phyloP scores from a whole-genome alignment of 192 early-diverging fungal genomes.

The Coemansia aciculifera region DNA sequence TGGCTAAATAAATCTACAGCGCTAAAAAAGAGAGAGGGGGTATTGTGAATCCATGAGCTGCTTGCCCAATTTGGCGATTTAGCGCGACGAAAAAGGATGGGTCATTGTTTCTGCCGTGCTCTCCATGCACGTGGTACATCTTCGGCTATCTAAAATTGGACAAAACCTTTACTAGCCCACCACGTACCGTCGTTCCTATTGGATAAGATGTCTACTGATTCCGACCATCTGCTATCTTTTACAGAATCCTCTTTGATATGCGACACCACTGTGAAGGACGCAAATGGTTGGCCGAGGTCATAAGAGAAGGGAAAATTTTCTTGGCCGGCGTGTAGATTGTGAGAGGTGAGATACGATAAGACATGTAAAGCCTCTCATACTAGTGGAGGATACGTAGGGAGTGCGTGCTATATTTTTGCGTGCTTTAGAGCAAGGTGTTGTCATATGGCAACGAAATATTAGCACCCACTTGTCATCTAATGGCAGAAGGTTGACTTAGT shows the following conservation, averaged over 20 bases:
- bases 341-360: background rate
- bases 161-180: background rate
- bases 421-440: background rate
- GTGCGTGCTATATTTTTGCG: too few relatives aligned
- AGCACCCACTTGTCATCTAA: background rate
- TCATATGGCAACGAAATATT: background rate
- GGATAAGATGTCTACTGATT: background rate
- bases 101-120: background rate
- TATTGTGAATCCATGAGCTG: background rate
- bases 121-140: too few relatives aligned
- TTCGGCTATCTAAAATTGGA: background rate
- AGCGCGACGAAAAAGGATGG: background rate
- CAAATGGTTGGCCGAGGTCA: background rate
- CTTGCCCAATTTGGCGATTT: background rate
- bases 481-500: background rate
- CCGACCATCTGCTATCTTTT: background rate
- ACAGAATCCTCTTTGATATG: background rate
- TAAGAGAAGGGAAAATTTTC: background rate
- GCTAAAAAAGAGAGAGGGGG: background rate
- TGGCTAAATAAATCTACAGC: too few relatives aligned
- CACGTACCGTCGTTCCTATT: background rate
- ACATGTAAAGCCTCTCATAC: background rate
- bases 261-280: background rate
- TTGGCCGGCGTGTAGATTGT: background rate
- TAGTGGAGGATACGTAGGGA: background rate